Evolutionary conservation across 2,329 filamentous ascomycete genomes (phyloP).

Genomic region (Diaporthe capsici): DNA sequence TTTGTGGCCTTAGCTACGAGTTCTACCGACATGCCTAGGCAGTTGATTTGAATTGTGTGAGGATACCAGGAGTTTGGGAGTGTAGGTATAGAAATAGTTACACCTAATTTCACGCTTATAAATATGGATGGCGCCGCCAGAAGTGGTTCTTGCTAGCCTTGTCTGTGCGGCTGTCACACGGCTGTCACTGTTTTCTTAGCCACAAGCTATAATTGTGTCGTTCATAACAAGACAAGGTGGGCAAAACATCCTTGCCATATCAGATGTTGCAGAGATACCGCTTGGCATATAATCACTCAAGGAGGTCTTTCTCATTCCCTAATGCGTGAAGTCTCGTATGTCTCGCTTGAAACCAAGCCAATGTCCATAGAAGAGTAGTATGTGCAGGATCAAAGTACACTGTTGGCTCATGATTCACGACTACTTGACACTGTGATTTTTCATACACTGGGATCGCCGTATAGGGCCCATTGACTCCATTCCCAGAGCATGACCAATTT

Average conservation of each 20-base stretch:
- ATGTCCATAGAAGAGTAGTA: not conserved
- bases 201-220: not conserved
- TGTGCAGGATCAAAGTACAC: not conserved
- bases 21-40: not conserved
- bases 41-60: no score
- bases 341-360: not conserved
- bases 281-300: not conserved
- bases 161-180: no score
- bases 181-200: no score
- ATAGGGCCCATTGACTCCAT: conserved; percentile 67
- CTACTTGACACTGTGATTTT: not conserved
- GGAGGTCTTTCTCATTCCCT: not conserved
- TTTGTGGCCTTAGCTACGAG: conserved; percentile 14
- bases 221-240: not conserved
- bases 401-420: not conserved
- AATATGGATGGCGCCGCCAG: not conserved
- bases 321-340: not conserved
- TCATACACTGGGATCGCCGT: not conserved
- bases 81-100: not conserved
- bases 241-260: not conserved
- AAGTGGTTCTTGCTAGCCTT: no score
- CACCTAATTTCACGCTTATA: not conserved
- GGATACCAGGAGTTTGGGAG: not conserved
- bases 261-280: not conserved
- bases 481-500: conserved; percentile 65